These are phyloP conservation scores for Suhomyces coccinellae DNA, from an alignment of 1,139 yeast species.

Conservation along the genomic window DNA sequence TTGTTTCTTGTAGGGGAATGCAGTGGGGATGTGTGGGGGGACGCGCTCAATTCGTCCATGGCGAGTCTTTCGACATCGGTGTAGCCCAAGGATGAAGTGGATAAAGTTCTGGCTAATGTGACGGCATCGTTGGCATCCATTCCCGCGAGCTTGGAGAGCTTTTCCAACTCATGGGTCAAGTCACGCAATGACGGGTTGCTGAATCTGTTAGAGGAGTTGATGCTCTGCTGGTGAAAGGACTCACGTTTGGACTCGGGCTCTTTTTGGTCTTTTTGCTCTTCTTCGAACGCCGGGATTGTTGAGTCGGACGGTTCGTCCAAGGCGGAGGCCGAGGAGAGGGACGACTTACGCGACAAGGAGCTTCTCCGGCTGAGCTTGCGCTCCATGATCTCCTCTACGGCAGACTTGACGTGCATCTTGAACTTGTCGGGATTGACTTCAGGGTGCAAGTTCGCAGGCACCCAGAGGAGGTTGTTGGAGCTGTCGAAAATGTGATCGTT, in stretches of 20 bases:
- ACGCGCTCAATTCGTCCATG: constrained; percentile 36
- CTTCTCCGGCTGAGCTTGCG: constrained; percentile 36
- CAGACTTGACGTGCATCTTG: constrained; percentile 74
- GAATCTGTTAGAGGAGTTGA: constrained; percentile 13
- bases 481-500: constrained; percentile 29
- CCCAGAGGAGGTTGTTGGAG: constrained; percentile 65
- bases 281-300: constrained; percentile 7
- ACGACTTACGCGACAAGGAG: constrained; percentile 34
- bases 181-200: constrained; percentile 64
- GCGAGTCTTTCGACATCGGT: constrained; percentile 53
- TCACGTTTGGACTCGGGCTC: constrained; percentile 11
- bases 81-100: constrained; percentile 59
- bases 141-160: constrained; percentile 67
- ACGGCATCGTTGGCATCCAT: constrained; percentile 73
- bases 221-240: constrained; percentile 11
- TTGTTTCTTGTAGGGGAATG: constrained; percentile 13
- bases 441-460: constrained; percentile 92
- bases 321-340: constrained; percentile 20
- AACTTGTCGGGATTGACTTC: constrained; percentile 91
- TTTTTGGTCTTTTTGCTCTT: constrained; percentile 4
- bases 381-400: constrained; percentile 72
- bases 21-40: constrained; percentile 18
- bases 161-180: constrained; percentile 65
- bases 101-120: constrained; percentile 69
- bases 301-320: constrained; percentile 9